Percentiles rank a stretch among this genome's conserved stretches.
These are phyloP conservation scores for Termitomyces sp. DNA, from an alignment of 768 basidiomycete species.

Conservation along the genomic window DNA sequence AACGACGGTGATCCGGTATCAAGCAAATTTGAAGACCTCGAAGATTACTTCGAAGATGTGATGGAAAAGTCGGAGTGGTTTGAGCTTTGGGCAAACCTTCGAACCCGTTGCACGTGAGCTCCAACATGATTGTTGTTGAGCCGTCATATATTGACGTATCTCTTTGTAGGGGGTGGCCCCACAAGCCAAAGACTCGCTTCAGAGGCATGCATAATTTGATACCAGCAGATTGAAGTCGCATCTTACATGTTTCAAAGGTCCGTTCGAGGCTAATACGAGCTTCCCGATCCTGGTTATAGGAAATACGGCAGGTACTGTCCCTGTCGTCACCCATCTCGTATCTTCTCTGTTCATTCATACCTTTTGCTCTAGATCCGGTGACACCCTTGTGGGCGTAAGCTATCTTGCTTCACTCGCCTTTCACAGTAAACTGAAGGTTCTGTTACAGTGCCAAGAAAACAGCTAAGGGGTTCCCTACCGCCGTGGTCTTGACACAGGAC, in stretches of 20 bases:
- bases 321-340: neutral
- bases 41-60: constrained; percentile 21
- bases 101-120: constrained; percentile 26
- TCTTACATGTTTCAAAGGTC: constrained; percentile 13
- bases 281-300: constrained; percentile 23
- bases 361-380: constrained; percentile 16
- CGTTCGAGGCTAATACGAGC: constrained; percentile 23
- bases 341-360: neutral
- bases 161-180: constrained; percentile 18
- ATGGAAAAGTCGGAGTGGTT: constrained; percentile 22
- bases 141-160: neutral
- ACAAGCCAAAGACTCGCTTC: constrained; percentile 16
- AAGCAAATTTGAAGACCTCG: constrained; percentile 18
- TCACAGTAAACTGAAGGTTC: neutral
- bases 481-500: constrained; percentile 36
- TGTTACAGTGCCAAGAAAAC: constrained; percentile 31
- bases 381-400: constrained; percentile 21
- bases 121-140: neutral
- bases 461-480: constrained; percentile 27
- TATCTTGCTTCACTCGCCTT: neutral
- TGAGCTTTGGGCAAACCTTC: constrained; percentile 23
- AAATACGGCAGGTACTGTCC: constrained; percentile 17
- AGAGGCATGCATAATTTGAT: constrained; percentile 10
- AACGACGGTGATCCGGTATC: constrained; percentile 30
- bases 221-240: neutral